Conservation (phyloP, 1,284 basidiomycete genomes). For the Papiliotrema fonsecae region DNA sequence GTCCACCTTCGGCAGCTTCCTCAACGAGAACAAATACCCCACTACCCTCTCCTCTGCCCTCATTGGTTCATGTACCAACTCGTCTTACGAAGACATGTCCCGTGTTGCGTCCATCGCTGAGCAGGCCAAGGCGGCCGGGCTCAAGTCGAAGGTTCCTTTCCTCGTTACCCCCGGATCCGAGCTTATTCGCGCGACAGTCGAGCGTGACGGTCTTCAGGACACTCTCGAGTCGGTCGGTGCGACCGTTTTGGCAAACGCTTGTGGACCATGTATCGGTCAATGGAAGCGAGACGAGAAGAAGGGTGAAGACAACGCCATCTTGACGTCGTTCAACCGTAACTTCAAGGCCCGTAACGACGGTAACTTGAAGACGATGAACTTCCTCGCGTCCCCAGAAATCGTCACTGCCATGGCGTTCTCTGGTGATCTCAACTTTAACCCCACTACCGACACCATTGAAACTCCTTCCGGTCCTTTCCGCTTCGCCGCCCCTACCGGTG, state of each 20-base stretch:
- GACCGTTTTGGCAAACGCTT: slow-evolving; percentile 92
- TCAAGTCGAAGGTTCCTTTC: slow-evolving; percentile 85
- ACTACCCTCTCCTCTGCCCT: slow-evolving; percentile 85
- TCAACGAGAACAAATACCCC: slow-evolving; percentile 83
- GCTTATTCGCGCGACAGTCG: slow-evolving; percentile 95
- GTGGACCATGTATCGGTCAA: slow-evolving; percentile 98
- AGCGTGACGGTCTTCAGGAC: slow-evolving; percentile 82
- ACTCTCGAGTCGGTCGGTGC: slow-evolving; percentile 74
- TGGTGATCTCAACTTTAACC: slow-evolving; percentile 89
- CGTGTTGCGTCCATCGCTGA: slow-evolving; percentile 84
- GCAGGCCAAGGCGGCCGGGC: slow-evolving; percentile 79
- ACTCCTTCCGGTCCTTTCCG: slow-evolving; percentile 77
- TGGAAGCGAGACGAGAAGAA: slow-evolving; percentile 93
- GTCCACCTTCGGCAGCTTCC: slow-evolving; percentile 79
- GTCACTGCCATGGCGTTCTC: slow-evolving; percentile 98
- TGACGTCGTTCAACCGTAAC: slow-evolving; percentile 96
- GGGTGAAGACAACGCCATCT: slow-evolving; percentile 89
- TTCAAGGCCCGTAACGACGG: slow-evolving; percentile 98
- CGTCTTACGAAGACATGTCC: slow-evolving; percentile 92
- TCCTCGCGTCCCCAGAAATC: slow-evolving; percentile 93
- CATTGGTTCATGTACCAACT: slow-evolving; percentile 98
- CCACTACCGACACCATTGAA: slow-evolving; percentile 73
- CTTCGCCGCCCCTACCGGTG: slow-evolving; percentile 77
- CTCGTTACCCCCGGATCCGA: slow-evolving; percentile 96
- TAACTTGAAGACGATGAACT: slow-evolving; percentile 70